phyloP scores from a whole-genome alignment of 2,329 filamentous ascomycete genomes.

The Xylariaceae sp. region DNA sequence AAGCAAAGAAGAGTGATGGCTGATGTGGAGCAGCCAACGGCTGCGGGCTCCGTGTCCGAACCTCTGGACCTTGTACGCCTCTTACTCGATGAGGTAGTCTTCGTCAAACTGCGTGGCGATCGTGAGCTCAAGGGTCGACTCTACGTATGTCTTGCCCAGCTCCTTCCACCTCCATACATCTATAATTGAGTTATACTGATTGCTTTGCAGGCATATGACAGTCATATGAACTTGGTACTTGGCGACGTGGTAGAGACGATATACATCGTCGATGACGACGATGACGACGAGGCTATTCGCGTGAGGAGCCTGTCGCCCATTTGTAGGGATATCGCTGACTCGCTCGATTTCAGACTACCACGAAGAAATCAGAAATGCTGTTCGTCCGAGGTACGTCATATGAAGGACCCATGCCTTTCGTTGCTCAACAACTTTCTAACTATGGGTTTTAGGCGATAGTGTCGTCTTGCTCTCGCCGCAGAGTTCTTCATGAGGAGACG shows the following conservation, averaged over 20 bases:
- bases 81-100: conserved; percentile 91
- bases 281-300: conserved; percentile 74
- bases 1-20: conserved; percentile 59
- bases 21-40: conserved; percentile 70
- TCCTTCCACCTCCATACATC: neutral
- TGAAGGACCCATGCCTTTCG: too few species aligned
- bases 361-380: conserved; percentile 97
- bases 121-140: conserved; percentile 92
- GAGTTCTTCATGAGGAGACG: conserved; percentile 13
- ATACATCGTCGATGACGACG: conserved; percentile 86
- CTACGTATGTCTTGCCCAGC: conserved; percentile 62
- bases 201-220: conserved; percentile 80
- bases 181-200: conserved; percentile 1
- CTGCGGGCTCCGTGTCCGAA: conserved; percentile 77
- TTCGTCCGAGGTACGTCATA: conserved; percentile 85
- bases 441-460: conserved; percentile 13
- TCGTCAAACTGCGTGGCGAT: conserved; percentile 95
- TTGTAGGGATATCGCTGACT: neutral
- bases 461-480: conserved; percentile 19
- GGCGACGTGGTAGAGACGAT: conserved; percentile 98
- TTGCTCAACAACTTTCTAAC: conserved; percentile 5
- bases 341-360: conserved; percentile 65
- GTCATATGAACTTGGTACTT: conserved; percentile 94
- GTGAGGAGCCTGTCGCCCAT: conserved; percentile 42
- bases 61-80: conserved; percentile 94